Conservation (phyloP, 768 basidiomycete genomes). For the Tricholomella constricta region DNA sequence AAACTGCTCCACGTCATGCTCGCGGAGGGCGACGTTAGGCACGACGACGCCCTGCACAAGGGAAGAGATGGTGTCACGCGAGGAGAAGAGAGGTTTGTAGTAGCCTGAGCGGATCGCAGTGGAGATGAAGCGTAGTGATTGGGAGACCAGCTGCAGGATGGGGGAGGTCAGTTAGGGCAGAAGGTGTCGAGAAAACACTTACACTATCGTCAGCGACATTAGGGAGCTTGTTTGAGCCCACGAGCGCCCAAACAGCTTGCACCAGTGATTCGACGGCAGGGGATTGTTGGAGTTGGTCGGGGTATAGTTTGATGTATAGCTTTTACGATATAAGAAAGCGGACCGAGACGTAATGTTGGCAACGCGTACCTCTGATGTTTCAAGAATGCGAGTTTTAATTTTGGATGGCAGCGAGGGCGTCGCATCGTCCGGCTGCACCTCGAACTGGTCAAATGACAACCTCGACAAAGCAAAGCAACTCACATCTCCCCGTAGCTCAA, state of each 20-base stretch:
- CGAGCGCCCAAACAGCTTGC: conserved; percentile 85
- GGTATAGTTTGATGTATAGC: conserved; percentile 83
- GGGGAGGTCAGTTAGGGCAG: background rate
- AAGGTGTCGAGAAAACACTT: conserved; percentile 22
- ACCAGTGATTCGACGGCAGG: conserved; percentile 74
- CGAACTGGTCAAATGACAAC: conserved; percentile 11
- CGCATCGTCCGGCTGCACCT: conserved; percentile 71
- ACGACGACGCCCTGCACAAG: conserved; percentile 90
- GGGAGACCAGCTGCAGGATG: conserved; percentile 82
- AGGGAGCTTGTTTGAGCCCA: conserved; percentile 72
- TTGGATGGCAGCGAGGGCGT: conserved; percentile 86
- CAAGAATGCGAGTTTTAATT: conserved; percentile 87
- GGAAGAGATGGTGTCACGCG: conserved; percentile 75
- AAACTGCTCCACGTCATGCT: conserved; percentile 92
- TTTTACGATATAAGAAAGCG: conserved; percentile 25
- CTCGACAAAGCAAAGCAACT: conserved; percentile 27
- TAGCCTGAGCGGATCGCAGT: conserved; percentile 88
- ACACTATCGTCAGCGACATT: conserved; percentile 75
- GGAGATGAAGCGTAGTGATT: conserved; percentile 88
- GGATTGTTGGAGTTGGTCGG: conserved; percentile 70
- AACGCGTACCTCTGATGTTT: conserved; percentile 83
- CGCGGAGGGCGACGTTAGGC: conserved; percentile 88
- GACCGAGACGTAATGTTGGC: background rate
- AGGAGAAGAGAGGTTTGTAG: conserved; percentile 80
- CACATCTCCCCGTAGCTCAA: conserved; percentile 69